These are phyloP conservation scores for Saturnispora bothae DNA, from an alignment of 805 yeast genomes.

Conservation along the genomic window DNA sequence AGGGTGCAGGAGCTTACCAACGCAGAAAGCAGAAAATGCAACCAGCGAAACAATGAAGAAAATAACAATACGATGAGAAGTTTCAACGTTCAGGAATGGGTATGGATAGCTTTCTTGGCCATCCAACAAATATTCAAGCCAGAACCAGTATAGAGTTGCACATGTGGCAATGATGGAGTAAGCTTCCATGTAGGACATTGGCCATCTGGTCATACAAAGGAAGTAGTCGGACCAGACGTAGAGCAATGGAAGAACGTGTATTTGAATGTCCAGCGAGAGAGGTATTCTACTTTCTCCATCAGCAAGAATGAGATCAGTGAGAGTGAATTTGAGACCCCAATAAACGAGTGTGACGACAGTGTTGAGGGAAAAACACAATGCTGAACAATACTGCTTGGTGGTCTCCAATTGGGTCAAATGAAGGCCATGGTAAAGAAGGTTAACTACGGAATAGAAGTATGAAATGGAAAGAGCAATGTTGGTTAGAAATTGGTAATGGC, in stretches of 20 bases:
- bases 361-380: constrained; percentile 49
- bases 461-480: constrained; percentile 47
- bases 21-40: constrained; percentile 25
- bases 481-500: constrained; percentile 65
- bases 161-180: constrained; percentile 29
- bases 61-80: constrained; percentile 33
- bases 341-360: constrained; percentile 52
- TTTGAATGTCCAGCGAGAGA: constrained; percentile 39
- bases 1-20: constrained; percentile 17
- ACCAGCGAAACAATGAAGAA: constrained; percentile 35
- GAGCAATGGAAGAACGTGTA: constrained; percentile 50
- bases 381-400: constrained; percentile 35
- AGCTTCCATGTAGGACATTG: constrained; percentile 27
- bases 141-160: constrained; percentile 42
- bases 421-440: constrained; percentile 31
- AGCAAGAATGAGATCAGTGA: constrained; percentile 37
- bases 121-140: constrained; percentile 38
- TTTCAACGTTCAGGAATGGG: constrained; percentile 50
- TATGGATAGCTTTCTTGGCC: constrained; percentile 46
- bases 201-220: constrained; percentile 38
- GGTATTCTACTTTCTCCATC: constrained; percentile 31
- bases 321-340: constrained; percentile 56
- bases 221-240: constrained; percentile 47
- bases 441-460: constrained; percentile 31
- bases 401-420: constrained; percentile 6